A percentile compares a stretch with the other conserved stretches of the same genome.
Conservation (phyloP, 768 basidiomycete species). For the Rhodotorula babjevae region DNA sequence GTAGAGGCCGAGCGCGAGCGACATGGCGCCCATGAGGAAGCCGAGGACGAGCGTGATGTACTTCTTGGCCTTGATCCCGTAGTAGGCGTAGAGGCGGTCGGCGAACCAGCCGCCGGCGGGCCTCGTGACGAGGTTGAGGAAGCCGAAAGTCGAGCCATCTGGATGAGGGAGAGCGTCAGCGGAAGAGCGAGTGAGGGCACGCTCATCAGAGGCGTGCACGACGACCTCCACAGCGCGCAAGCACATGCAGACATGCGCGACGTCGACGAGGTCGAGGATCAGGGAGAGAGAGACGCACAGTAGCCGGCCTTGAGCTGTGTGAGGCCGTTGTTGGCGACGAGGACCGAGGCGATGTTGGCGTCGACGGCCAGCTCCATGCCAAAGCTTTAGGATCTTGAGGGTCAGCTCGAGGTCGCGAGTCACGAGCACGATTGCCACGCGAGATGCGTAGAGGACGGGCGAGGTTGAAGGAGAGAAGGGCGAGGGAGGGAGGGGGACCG, state of each 20-base stretch:
- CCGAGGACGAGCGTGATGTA: slow-evolving; percentile 52
- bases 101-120: slow-evolving; percentile 55
- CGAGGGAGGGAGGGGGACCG: not conserved
- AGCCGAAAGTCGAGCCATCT: slow-evolving; percentile 49
- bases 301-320: slow-evolving; percentile 58
- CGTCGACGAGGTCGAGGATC: too few relatives aligned
- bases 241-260: too few relatives aligned
- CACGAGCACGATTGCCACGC: too few relatives aligned
- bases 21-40: slow-evolving; percentile 51
- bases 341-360: slow-evolving; percentile 54
- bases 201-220: slow-evolving; percentile 2
- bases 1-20: slow-evolving; percentile 52
- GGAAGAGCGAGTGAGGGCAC: slow-evolving; percentile 36
- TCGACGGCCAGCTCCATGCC: slow-evolving; percentile 56
- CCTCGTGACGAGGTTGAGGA: slow-evolving; percentile 56
- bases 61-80: slow-evolving; percentile 52
- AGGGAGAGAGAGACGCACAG: slow-evolving; percentile 6
- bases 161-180: not conserved
- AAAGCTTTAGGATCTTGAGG: slow-evolving; percentile 3
- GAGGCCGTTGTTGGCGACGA: slow-evolving; percentile 52
- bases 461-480: too few relatives aligned
- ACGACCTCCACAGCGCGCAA: too few relatives aligned
- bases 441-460: too few relatives aligned
- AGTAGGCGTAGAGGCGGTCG: slow-evolving; percentile 51
- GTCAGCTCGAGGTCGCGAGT: not conserved